These are phyloP conservation scores for thale cress (Arabidopsis thaliana) DNA, from an alignment of 345 rosid species.

Conservation along the genomic window TAIR10.1 NC_003074.8:19227501-19228000, in stretches of 20 bases:
- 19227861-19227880: neutral
- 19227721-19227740: conserved; percentile 83
- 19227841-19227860: neutral
- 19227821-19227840: conserved; percentile 19
- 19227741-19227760: conserved; percentile 72
- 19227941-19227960: conserved; percentile 86
- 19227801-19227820: conserved; percentile 63
- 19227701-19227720: neutral
- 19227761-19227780: conserved; percentile 80
- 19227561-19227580: conserved; percentile 86
- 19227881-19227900: conserved; percentile 7
- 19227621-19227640: conserved; percentile 51
- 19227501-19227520: conserved; percentile 10
- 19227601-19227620: conserved; percentile 91
- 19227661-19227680: conserved; percentile 3
- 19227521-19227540: conserved; percentile 25
- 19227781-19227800: conserved; percentile 94
- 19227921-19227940: conserved; percentile 91
- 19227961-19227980: conserved; percentile 99
- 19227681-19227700: conserved; percentile 15
- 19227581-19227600: conserved; percentile 97
- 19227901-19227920: conserved; percentile 71
- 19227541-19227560: conserved; percentile 33
- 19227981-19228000: conserved; percentile 71
- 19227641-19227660: conserved; percentile 33